These are phyloP conservation scores for Calocybe gangraenosa DNA, from an alignment of 768 basidiomycete species.

Conservation along the genomic window DNA sequence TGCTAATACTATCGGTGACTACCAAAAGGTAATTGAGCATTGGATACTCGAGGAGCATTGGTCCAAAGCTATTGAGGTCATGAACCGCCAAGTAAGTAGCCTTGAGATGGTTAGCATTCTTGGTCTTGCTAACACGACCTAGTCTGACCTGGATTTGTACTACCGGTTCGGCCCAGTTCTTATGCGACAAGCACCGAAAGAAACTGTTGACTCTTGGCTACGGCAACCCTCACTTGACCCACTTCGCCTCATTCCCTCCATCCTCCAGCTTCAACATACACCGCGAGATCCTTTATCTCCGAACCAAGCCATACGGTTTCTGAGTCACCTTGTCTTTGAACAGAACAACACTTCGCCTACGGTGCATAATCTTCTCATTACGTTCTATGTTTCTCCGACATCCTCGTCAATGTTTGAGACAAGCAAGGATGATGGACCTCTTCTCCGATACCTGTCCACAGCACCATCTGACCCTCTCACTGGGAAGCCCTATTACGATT, in stretches of 20 bases:
- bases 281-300: constrained; percentile 68
- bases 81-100: constrained; percentile 75
- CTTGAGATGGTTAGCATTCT: constrained; percentile 3
- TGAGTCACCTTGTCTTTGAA: constrained; percentile 80
- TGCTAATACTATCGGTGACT: constrained; percentile 78
- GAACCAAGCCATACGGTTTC: constrained; percentile 88
- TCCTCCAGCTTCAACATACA: constrained; percentile 75
- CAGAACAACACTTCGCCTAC: constrained; percentile 77
- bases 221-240: constrained; percentile 79
- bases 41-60: constrained; percentile 93
- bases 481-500: constrained; percentile 88
- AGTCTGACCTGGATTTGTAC: constrained; percentile 87
- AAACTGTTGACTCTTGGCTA: constrained; percentile 91
- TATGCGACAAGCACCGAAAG: constrained; percentile 81
- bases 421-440: constrained; percentile 64
- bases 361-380: constrained; percentile 91
- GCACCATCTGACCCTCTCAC: constrained; percentile 82
- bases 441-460: constrained; percentile 77
- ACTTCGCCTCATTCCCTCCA: constrained; percentile 81
- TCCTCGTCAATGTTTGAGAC: constrained; percentile 29
- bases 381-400: constrained; percentile 66
- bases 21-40: constrained; percentile 81
- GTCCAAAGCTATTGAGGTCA: constrained; percentile 84
- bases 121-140: constrained; percentile 11
- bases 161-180: constrained; percentile 90